Percentiles rank a stretch among this genome's conserved stretches.
These are phyloP conservation scores for Chlorella sp. DNA, from an alignment of 139 green algal genomes.

Conservation along the genomic window DNA sequence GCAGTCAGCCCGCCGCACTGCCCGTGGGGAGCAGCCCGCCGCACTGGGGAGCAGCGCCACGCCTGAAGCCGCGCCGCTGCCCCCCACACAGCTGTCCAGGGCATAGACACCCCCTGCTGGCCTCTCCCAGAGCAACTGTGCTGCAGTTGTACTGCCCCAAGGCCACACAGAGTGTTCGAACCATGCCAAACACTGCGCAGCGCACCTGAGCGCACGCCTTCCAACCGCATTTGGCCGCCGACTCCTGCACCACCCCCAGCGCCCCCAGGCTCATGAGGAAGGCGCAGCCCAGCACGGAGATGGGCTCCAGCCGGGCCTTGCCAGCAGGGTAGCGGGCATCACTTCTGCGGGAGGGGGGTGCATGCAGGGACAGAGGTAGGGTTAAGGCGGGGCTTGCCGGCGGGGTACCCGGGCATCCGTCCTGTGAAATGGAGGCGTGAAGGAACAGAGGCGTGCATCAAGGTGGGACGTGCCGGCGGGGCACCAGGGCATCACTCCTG, in stretches of 20 bases:
- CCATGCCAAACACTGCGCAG: neutral
- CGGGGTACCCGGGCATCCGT: too few species aligned
- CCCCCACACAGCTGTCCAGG: neutral
- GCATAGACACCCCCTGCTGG: too few species aligned
- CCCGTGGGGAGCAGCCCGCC: neutral
- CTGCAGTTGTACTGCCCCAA: neutral
- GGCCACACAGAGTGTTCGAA: too few species aligned
- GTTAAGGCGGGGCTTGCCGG: too few species aligned
- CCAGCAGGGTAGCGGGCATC: slow-evolving; percentile 73
- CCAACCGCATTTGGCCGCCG: slow-evolving; percentile 25
- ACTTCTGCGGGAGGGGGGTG: slow-evolving; percentile 3
- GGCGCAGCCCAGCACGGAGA: slow-evolving; percentile 73
- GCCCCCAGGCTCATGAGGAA: slow-evolving; percentile 69
- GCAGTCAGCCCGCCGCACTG: too few species aligned
- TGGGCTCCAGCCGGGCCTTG: slow-evolving; percentile 70
- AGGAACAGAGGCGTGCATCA: neutral
- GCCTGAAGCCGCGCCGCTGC: too few species aligned
- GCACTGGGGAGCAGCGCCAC: neutral
- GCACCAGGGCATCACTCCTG: too few species aligned
- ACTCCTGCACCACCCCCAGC: slow-evolving; percentile 65
- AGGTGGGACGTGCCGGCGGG: too few species aligned
- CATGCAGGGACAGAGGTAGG: neutral
- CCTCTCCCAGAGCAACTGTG: neutral
- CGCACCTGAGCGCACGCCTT: slow-evolving; percentile 41
- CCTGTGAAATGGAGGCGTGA: neutral